A percentile compares a stretch with the other conserved stretches of the same genome.
Conservation (phyloP, 2,329 filamentous ascomycete species). For the Claviceps quebecensis region DNA sequence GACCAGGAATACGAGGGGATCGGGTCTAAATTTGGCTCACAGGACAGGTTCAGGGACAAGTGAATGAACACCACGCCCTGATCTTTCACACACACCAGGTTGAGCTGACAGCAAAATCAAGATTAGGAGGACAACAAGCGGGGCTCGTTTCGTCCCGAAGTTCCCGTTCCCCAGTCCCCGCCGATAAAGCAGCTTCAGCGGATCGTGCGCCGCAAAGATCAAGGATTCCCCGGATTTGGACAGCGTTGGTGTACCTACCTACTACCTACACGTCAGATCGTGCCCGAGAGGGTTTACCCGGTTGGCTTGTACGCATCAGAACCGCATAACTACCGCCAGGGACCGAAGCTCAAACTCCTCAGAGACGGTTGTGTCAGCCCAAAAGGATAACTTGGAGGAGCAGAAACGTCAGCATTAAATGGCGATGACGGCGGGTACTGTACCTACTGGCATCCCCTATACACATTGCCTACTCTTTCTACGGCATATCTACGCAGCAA, state of each 20-base stretch:
- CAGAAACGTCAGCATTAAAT: too few species aligned
- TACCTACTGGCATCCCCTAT: too few species aligned
- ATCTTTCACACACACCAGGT: background rate
- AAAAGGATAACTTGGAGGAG: too few species aligned
- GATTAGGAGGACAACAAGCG: background rate
- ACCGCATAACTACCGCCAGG: too few species aligned
- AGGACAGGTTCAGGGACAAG: background rate
- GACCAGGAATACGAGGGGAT: background rate
- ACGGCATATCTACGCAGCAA: too few species aligned
- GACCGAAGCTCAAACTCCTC: too few species aligned
- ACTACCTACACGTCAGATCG: too few species aligned
- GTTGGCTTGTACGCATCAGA: too few species aligned
- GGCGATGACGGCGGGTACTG: too few species aligned
- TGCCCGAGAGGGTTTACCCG: background rate
- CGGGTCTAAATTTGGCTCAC: background rate
- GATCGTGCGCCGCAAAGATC: background rate
- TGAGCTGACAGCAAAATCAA: background rate
- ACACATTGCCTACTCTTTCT: too few species aligned
- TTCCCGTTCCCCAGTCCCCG: background rate
- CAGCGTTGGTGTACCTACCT: background rate
- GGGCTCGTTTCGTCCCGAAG: background rate
- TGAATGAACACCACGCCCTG: background rate
- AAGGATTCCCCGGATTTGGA: conserved; percentile 4
- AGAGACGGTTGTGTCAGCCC: too few species aligned
- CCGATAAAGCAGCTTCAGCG: background rate